Conservation (phyloP, 306 rosid species). For the Glycine soja region DNA sequence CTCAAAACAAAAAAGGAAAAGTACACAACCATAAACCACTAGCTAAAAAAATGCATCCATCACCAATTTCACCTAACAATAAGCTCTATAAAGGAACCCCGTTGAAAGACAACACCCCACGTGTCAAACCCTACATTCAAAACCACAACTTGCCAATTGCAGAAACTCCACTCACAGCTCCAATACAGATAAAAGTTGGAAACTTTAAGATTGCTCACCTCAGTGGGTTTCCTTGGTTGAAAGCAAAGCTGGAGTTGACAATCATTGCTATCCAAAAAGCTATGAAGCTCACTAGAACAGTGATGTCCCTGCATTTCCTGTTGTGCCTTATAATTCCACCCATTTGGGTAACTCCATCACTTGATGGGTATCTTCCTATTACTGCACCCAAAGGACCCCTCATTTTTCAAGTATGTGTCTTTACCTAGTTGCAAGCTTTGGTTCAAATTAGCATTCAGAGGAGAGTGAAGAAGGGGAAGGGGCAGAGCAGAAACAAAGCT, state of each 20-base stretch:
- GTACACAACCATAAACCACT: constrained; percentile 23
- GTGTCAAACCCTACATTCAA: constrained; percentile 24
- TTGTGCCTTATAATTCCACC: constrained; percentile 85
- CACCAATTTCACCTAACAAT: neutral
- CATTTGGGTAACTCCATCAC: constrained; percentile 82
- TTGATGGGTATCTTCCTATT: constrained; percentile 89
- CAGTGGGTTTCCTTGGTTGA: constrained; percentile 86
- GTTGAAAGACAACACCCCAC: constrained; percentile 29
- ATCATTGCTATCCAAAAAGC: constrained; percentile 97
- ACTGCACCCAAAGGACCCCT: constrained; percentile 97
- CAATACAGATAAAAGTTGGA: constrained; percentile 37
- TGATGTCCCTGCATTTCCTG: constrained; percentile 86
- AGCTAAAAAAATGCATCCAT: constrained; percentile 17
- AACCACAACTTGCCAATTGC: constrained; percentile 23
- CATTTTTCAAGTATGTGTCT: constrained; percentile 58
- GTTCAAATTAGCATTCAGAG: constrained; percentile 41
- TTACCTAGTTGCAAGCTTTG: constrained; percentile 10
- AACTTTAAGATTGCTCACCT: constrained; percentile 57
- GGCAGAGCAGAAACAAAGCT: constrained; percentile 17
- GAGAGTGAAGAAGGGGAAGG: neutral
- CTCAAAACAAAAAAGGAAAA: constrained; percentile 20
- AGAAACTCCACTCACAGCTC: constrained; percentile 35
- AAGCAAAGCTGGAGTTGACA: constrained; percentile 96
- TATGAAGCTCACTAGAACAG: constrained; percentile 72
- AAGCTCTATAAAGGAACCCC: constrained; percentile 36